phyloP scores from a whole-genome alignment of 1,284 basidiomycete genomes.

The Naganishia cerealis region DNA sequence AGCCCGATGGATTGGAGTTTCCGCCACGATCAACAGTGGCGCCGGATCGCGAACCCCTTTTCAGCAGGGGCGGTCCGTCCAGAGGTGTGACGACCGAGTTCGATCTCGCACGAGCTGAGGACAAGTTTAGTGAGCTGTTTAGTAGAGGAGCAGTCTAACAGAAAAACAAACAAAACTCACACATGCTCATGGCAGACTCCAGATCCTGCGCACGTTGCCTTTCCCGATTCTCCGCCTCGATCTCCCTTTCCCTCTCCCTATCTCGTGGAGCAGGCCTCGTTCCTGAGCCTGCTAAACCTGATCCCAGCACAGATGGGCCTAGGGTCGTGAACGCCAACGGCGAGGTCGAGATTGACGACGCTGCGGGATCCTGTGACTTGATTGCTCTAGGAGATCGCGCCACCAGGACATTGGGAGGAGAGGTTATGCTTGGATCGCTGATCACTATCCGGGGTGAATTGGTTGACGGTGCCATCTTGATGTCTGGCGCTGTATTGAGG shows the following conservation, averaged over 20 bases:
- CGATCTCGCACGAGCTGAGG: constrained; percentile 50
- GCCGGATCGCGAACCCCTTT: constrained; percentile 38
- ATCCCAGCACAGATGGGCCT: constrained; percentile 18
- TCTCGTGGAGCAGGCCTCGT: constrained; percentile 12
- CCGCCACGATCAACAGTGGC: neutral
- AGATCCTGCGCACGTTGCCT: constrained; percentile 52
- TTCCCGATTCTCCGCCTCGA: constrained; percentile 31
- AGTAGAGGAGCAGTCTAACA: neutral
- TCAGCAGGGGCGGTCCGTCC: constrained; percentile 28
- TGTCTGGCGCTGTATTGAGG: neutral
- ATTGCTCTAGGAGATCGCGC: constrained; percentile 21
- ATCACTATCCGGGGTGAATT: constrained; percentile 27
- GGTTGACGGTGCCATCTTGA: constrained; percentile 19
- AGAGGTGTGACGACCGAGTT: constrained; percentile 41
- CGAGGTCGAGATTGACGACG: constrained; percentile 5
- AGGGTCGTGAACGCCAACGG: constrained; percentile 25
- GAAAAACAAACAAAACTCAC: constrained; percentile 38
- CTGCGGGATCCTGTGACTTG: constrained; percentile 13
- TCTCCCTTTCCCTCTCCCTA: constrained; percentile 24
- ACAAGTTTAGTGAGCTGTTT: neutral
- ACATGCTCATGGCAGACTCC: constrained; percentile 51
- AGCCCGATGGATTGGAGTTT: constrained; percentile 39
- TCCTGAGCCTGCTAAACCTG: neutral
- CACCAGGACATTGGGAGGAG: constrained; percentile 10
- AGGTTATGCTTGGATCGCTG: constrained; percentile 13